Base-by-base conservation (phyloP, 345 rosid genomes). In the Hibiscus trionum region DNA sequence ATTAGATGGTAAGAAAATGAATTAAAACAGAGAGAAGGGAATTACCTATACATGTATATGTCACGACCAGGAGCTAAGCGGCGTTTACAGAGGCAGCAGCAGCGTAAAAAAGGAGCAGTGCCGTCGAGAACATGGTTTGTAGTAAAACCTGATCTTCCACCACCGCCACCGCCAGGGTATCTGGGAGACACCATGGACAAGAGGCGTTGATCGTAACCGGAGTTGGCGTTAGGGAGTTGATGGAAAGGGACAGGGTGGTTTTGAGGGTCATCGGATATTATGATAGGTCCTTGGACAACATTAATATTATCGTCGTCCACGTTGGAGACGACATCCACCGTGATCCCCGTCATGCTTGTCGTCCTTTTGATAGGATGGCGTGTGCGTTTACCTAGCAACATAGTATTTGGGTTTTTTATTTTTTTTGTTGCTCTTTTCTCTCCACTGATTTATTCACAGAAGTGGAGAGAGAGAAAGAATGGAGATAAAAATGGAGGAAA, bases 1-100 rank as follows among this genome's bases (percentile, higher is more conserved):
- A 29, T 29, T 0, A 31, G 4, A 31, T 3, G 35, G 35, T 31
- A 31, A 31, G 35, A 31, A 31, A 31, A 31, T 31, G 35, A 31
- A 3, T 31, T 31, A 31, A 31, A 37, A 7, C 4, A 17, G 7
- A 61, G 16, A 10, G 17, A 8, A 2, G 42, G 42, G 26, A 5
- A 11, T 74, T 81, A 92, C 97, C 91, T 88, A 72, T 92, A 90
- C 96, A 92, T 92, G 77, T 88, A 92, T 66, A 92, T 87, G 74
- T 92, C 97, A 53, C 83, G 87, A 24, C 86, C 85, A 15, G 90
- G 85, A 82, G 83, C 84, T 58, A 93, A 69, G 46, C 82, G 86
- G 69, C 85, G 85, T 56, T 75, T 80, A 77, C 98, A 90, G 70
- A 90, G 90, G 52, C 95, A 93, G 70, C 98, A 93, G 17, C 74